Percentiles rank a stretch among this genome's conserved stretches.
Conservation (phyloP, 1,284 basidiomycete genomes). For the Waitea zeae region DNA sequence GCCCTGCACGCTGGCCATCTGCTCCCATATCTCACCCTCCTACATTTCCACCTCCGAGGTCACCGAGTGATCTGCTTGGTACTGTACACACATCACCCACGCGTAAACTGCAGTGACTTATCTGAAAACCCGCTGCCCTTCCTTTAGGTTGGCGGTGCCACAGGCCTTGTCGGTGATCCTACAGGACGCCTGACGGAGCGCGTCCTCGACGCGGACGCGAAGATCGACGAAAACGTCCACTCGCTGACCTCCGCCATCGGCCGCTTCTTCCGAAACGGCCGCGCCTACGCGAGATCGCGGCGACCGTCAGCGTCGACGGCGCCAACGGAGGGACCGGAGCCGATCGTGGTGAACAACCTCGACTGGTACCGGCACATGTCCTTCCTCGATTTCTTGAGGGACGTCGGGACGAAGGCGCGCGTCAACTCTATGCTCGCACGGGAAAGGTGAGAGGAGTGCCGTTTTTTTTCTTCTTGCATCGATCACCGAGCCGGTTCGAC, state of each 20-base stretch:
- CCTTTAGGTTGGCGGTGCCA: constrained; percentile 86
- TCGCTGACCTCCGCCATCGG: constrained; percentile 52
- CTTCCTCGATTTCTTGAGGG: constrained; percentile 75
- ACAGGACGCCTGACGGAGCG: constrained; percentile 82
- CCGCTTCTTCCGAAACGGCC: constrained; percentile 56
- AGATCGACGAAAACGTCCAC: constrained; percentile 52
- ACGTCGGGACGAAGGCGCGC: constrained; percentile 66
- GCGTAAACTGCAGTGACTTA: neutral
- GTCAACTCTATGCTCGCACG: constrained; percentile 84
- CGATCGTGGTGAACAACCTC: constrained; percentile 66
- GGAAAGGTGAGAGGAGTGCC: constrained; percentile 51
- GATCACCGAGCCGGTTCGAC: neutral
- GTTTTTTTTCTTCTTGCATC: neutral
- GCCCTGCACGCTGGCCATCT: constrained; percentile 92
- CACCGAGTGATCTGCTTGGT: constrained; percentile 66
- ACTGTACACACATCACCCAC: constrained; percentile 1
- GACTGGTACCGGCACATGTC: constrained; percentile 65
- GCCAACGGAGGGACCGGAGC: constrained; percentile 10
- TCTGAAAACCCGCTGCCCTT: neutral
- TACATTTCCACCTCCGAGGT: constrained; percentile 77
- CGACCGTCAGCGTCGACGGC: neutral
- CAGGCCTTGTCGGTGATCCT: constrained; percentile 93
- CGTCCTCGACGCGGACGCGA: constrained; percentile 39
- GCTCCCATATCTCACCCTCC: constrained; percentile 69
- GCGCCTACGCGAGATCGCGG: constrained; percentile 29